phyloP scores from a whole-genome alignment of 83 land plant genomes.

The Thuja plicata region DNA sequence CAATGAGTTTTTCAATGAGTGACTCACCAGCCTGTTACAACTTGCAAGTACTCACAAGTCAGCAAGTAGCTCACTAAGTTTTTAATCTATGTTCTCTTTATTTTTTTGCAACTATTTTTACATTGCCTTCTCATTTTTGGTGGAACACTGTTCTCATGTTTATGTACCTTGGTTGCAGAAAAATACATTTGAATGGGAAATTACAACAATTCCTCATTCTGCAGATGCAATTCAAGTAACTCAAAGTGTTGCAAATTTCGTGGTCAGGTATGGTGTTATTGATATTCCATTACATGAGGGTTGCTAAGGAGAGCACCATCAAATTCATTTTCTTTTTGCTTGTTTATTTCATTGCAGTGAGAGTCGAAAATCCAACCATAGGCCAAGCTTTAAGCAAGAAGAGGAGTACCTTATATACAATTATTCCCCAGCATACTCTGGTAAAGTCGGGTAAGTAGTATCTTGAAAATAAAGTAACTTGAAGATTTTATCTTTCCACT shows the following conservation, averaged over 20 bases:
- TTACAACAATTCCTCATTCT: conserved; percentile 26
- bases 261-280: conserved; percentile 23
- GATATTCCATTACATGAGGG: neutral
- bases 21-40: no score
- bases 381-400: conserved; percentile 14
- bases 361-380: conserved; percentile 31
- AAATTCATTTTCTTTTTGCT: neutral
- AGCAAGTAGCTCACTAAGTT: no score
- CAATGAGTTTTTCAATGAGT: no score
- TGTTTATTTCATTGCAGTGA: conserved; percentile 26
- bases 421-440: neutral
- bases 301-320: neutral
- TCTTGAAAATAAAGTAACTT: neutral
- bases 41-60: no score
- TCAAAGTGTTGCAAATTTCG: conserved; percentile 37
- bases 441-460: conserved; percentile 13
- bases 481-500: neutral
- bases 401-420: conserved; percentile 10
- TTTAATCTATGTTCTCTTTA: no score
- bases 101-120: neutral
- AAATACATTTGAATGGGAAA: conserved; percentile 42
- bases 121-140: neutral
- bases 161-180: conserved; percentile 17
- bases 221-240: conserved; percentile 32
- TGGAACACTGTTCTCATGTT: neutral